Evolutionary conservation across 176 grass and related monocot genomes (phyloP).

Genomic region (Carex littledalei): DNA sequence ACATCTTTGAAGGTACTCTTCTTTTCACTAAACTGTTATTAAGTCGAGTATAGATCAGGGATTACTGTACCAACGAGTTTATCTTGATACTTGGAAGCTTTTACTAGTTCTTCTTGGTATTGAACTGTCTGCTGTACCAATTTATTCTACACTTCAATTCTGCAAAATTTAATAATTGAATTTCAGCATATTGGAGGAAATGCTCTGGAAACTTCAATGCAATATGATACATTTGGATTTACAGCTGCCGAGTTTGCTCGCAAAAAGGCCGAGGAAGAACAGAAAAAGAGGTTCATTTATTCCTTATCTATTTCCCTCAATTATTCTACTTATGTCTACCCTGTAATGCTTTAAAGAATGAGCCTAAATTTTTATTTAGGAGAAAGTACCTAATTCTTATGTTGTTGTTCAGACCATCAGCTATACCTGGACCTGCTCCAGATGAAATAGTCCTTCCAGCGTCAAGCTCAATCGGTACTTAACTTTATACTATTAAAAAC

Average conservation of each 20-base stretch:
- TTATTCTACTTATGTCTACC: not conserved
- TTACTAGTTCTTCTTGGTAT: not conserved
- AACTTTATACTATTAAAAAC: not conserved
- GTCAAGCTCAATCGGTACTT: slow-evolving; percentile 36
- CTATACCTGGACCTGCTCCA: slow-evolving; percentile 83
- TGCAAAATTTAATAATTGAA: not conserved
- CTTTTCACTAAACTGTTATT: not conserved
- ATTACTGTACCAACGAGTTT: not conserved
- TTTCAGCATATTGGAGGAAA: slow-evolving; percentile 79
- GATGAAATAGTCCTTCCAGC: slow-evolving; percentile 81
- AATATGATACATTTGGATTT: slow-evolving; percentile 95
- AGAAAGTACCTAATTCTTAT: not conserved
- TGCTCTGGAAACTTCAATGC: slow-evolving; percentile 77
- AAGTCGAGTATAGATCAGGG: not conserved
- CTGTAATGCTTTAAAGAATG: not conserved
- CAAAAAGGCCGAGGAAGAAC: slow-evolving; percentile 78
- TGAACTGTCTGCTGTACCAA: not conserved
- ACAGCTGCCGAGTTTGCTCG: slow-evolving; percentile 74
- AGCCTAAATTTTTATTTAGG: not conserved
- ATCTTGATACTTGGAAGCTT: not conserved
- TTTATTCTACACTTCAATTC: slow-evolving; percentile 20
- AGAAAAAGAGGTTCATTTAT: slow-evolving; percentile 60
- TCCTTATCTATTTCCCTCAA: not conserved
- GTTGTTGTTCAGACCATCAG: slow-evolving; percentile 54
- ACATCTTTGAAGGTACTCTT: not conserved